phyloP scores from a whole-genome alignment of 78 protist genomes.

The Dictyostelium brefeldianum region DNA sequence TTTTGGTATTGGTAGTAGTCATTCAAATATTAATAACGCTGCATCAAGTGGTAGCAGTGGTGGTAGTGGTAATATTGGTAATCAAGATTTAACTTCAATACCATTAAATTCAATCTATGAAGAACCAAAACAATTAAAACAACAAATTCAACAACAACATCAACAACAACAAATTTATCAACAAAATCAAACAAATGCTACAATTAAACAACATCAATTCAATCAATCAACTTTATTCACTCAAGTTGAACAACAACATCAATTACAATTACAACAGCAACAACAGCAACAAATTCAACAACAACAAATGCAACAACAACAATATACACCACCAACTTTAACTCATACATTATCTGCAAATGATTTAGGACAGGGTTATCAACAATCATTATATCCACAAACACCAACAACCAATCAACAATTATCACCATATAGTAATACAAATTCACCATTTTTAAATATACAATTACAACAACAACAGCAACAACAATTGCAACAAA shows the following conservation, averaged over 20 bases:
- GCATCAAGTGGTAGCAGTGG: neutral
- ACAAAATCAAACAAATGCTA: slow-evolving; percentile 12
- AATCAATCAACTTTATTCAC: neutral
- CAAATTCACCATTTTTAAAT: neutral
- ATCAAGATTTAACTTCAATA: neutral
- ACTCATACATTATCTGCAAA: neutral
- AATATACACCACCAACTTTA: neutral
- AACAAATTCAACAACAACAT: slow-evolving; percentile 13
- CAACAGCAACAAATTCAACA: slow-evolving; percentile 10
- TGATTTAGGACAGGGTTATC: neutral
- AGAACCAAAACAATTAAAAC: slow-evolving; percentile 34
- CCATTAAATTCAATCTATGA: slow-evolving; percentile 22
- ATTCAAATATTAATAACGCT: neutral
- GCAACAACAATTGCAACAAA: neutral
- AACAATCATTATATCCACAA: neutral
- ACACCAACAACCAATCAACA: neutral
- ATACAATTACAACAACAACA: neutral
- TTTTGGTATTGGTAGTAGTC: neutral
- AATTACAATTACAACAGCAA: slow-evolving; percentile 4
- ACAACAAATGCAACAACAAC: neutral
- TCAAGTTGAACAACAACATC: slow-evolving; percentile 7
- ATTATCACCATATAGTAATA: neutral
- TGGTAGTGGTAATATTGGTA: neutral
- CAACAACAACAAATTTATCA: slow-evolving; percentile 38
- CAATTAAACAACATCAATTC: slow-evolving; percentile 26